Conservation (phyloP, 768 basidiomycete genomes). For the Lactarius quietus region DNA sequence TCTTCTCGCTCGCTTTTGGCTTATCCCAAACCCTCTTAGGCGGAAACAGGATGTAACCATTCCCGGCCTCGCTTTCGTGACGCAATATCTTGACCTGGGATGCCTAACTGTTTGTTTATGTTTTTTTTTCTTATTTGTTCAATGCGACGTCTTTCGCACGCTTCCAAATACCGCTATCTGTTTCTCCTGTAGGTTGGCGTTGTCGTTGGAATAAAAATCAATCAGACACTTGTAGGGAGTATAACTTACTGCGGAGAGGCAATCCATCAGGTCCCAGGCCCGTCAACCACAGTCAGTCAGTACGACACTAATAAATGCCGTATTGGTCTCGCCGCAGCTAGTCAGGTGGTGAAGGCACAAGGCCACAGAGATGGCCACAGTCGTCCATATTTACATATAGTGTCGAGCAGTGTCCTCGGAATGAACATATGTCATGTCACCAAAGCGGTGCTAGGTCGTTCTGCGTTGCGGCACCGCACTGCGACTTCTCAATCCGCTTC, state of each 20-base stretch:
- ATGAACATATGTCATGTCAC: background rate
- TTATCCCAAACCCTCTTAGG: conserved; percentile 7
- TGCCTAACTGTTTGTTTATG: background rate
- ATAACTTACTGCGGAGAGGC: background rate
- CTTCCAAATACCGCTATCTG: background rate
- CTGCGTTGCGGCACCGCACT: background rate
- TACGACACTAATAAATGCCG: background rate
- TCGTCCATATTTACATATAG: background rate
- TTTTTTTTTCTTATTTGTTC: background rate
- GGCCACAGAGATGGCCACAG: background rate
- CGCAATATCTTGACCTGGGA: conserved; percentile 13
- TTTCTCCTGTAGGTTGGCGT: background rate
- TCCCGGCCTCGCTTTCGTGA: conserved; percentile 21
- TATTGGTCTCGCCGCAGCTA: background rate
- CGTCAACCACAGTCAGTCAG: background rate
- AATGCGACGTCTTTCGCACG: background rate
- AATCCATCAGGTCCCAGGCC: background rate
- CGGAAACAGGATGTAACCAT: conserved; percentile 22
- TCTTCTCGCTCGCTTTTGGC: background rate
- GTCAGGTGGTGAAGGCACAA: background rate
- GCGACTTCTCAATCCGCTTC: background rate
- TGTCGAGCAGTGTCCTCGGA: background rate
- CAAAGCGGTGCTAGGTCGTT: background rate
- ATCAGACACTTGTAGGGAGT: background rate
- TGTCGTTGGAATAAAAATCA: background rate